A percentile compares a stretch with the other conserved stretches of the same genome.
Evolutionary conservation across 176 grass and related monocot genomes (phyloP).

Genomic region (Pontederia paniculata): DNA sequence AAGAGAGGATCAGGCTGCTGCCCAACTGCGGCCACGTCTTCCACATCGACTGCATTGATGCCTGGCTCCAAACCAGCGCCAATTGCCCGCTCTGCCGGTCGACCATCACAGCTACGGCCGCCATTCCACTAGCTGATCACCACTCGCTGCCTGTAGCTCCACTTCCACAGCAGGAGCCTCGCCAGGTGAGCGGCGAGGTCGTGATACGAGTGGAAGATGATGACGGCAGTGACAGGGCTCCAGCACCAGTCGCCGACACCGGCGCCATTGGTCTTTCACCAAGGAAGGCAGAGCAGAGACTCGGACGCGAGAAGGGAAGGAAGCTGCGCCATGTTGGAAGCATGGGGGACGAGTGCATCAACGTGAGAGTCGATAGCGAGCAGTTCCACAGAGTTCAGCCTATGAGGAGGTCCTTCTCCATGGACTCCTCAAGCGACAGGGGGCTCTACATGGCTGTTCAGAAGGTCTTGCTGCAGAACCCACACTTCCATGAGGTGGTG

Average conservation of each 20-base stretch:
- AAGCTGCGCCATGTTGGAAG: conserved; percentile 7
- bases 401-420: conserved; percentile 48
- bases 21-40: conserved; percentile 73
- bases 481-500: conserved; percentile 20
- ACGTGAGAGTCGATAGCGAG: conserved; percentile 8
- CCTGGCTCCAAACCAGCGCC: conserved; percentile 59
- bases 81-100: conserved; percentile 81
- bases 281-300: background rate
- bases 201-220: conserved; percentile 17
- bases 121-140: conserved; percentile 8
- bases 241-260: background rate
- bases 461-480: conserved; percentile 31
- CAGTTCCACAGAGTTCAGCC: conserved; percentile 12
- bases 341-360: conserved; percentile 38
- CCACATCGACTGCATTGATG: conserved; percentile 68
- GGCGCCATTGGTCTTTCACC: background rate
- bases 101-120: conserved; percentile 17
- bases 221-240: background rate
- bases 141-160: background rate
- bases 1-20: conserved; percentile 58
- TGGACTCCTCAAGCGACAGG: conserved; percentile 22
- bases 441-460: conserved; percentile 39
- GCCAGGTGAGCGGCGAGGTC: conserved; percentile 1
- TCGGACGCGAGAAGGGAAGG: conserved; percentile 10
- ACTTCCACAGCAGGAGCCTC: background rate